Evolutionary conservation across 2,329 filamentous ascomycete species (phyloP), one percentile per base, ranked within the genome.

Genomic region (Xylaria sp.): DNA sequence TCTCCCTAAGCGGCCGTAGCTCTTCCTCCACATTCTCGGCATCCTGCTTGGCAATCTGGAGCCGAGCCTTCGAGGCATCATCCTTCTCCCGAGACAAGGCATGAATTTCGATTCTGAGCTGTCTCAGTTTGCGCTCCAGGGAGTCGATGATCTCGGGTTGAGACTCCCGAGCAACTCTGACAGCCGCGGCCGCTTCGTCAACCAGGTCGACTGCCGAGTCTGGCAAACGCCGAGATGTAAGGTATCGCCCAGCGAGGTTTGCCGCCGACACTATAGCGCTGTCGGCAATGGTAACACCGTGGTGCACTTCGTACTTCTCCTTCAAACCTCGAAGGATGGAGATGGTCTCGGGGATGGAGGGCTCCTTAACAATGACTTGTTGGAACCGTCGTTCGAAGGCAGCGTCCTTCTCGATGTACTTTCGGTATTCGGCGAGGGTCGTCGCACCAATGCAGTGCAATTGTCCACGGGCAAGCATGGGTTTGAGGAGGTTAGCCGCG

Each of bases 301-400:
- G 94, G 74, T 99, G 94, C 45, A 96, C 91, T 76, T 99, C 94
- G 75, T 97, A 99, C 71, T 92, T 91, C 72, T 97, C 93, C 79
- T 97, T 99, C 60, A 99, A 78, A 69, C 94, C 94, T 80, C 94
- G 91, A n/a, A 99, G 87, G 68, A 99, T 99, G 19, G 94, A 99
- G 59, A 99, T 85, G 13, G 94, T 97, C 76, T 99, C 94, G 1
- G 85, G 74, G 44, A 97, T 87, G 5, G 85, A 82, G 2, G 94
- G 94, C 71, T 99, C 94, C 77, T 97, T 97, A 72, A 97, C 93
- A 41, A 99, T 75, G 38, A 99, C 94, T 74, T 99, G 94, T 73
- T 99, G 94, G 82, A 99, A 99, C 73, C 94, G 90, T 74, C 94
- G 91, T 75, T 99, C 94, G 71, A 99, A 99, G 43, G 94, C 94